Evolutionary conservation across 805 yeast genomes (phyloP).

Genomic region (Wickerhamiella shivajii): DNA sequence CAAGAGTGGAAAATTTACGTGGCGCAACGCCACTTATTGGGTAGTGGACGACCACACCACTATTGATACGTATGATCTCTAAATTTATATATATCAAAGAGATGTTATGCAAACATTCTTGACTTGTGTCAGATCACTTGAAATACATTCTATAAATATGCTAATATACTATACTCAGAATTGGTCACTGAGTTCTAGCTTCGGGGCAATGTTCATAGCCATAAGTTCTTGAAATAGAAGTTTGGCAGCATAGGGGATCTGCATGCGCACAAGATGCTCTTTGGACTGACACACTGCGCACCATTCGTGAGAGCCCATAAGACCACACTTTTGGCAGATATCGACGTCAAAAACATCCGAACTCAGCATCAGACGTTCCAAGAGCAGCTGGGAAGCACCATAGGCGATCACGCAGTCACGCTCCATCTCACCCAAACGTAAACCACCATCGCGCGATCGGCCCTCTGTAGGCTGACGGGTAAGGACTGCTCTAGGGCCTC

Average conservation of each 20-base stretch:
- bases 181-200: slow-evolving; percentile 77
- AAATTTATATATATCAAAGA: no score
- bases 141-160: no score
- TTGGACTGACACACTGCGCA: slow-evolving; percentile 90
- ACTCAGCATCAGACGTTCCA: slow-evolving; percentile 90
- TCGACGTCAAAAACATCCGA: slow-evolving; percentile 98
- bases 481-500: slow-evolving; percentile 96
- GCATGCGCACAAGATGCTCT: slow-evolving; percentile 79
- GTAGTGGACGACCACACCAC: no score
- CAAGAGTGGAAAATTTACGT: no score
- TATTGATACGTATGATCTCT: no score
- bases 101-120: no score
- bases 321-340: slow-evolving; percentile 83
- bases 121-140: no score
- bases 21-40: no score
- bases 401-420: slow-evolving; percentile 99
- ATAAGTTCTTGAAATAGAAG: slow-evolving; percentile 89
- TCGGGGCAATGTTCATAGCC: slow-evolving; percentile 98
- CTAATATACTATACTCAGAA: slow-evolving; percentile 25
- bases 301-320: slow-evolving; percentile 97
- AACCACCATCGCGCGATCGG: slow-evolving; percentile 97
- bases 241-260: slow-evolving; percentile 98
- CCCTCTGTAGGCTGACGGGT: slow-evolving; percentile 99
- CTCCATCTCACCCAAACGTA: slow-evolving; percentile 98
- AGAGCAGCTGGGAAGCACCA: slow-evolving; percentile 88